phyloP scores from a whole-genome alignment of 257 asterid species.

The Petunia axillaris region DNA sequence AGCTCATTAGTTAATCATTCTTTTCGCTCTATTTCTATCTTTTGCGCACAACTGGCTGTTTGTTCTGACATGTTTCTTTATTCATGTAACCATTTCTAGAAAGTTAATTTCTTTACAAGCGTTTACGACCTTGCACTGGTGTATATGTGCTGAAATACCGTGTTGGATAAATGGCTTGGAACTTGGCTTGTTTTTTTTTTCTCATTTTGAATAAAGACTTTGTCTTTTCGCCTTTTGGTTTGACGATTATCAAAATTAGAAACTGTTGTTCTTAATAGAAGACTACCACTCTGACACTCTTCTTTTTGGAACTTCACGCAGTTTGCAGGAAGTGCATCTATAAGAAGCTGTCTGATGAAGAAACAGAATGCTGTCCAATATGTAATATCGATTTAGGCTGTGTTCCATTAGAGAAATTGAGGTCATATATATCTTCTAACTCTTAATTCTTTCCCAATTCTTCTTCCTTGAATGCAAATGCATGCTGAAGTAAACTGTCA shows the following conservation, averaged over 20 bases:
- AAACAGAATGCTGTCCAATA: conserved; percentile 83
- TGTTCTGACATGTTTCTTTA: conserved; percentile 11
- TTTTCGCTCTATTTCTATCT: neutral
- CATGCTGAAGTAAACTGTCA: conserved; percentile 10
- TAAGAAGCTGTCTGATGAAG: conserved; percentile 85
- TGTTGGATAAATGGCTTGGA: conserved; percentile 8
- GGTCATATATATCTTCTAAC: conserved; percentile 52
- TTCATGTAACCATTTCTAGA: neutral
- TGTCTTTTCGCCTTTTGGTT: conserved; percentile 11
- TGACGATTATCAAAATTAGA: conserved; percentile 18
- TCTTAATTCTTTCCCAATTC: conserved; percentile 20
- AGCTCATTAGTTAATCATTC: neutral
- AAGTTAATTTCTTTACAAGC: neutral
- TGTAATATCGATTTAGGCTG: conserved; percentile 90
- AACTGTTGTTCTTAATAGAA: neutral
- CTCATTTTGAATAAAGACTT: neutral
- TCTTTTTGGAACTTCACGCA: conserved; percentile 39
- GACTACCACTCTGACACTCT: neutral
- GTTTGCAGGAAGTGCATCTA: conserved; percentile 95
- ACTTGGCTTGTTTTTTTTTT: neutral
- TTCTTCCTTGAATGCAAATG: conserved; percentile 1
- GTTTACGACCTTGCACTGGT: neutral
- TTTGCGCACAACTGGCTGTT: neutral
- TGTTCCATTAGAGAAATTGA: conserved; percentile 84
- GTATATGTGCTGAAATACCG: neutral